Percentiles rank a stretch among this genome's conserved stretches.
phyloP scores from a whole-genome alignment of 1,284 basidiomycete species.

The Ceratobasidium sp. region DNA sequence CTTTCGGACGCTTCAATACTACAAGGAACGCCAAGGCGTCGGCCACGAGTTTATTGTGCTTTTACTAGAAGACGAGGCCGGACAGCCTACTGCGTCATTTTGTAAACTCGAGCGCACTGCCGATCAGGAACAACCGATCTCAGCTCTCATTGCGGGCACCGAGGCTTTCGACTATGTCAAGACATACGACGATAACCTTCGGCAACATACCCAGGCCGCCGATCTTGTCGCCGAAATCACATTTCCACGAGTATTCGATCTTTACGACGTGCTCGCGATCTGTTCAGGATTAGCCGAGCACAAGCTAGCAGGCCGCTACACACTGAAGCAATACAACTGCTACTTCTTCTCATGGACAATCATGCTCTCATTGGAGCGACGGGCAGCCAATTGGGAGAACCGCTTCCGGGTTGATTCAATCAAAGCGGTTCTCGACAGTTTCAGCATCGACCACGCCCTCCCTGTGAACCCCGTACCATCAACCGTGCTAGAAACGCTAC shows the following conservation, averaged over 20 bases:
- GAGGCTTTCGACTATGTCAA: conserved; percentile 2
- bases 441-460: not conserved
- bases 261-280: not conserved
- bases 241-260: not conserved
- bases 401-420: not conserved
- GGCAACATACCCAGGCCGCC: no score
- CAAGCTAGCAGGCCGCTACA: conserved; percentile 2
- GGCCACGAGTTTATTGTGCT: not conserved
- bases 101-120: conserved; percentile 1
- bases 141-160: not conserved
- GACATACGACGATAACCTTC: not conserved
- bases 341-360: conserved; percentile 27
- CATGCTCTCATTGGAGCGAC: not conserved
- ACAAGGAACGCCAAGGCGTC: not conserved
- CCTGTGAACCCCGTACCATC: no score
- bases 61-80: not conserved
- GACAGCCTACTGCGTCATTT: not conserved
- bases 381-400: conserved; percentile 4
- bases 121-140: not conserved
- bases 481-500: no score
- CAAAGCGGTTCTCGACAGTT: not conserved
- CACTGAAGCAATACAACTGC: conserved; percentile 18
- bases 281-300: not conserved
- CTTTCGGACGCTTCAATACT: conserved; percentile 9
- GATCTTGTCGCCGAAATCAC: no score